Conservation (phyloP, 805 yeast genomes). For the Groenewaldozyma tartarivorans region DNA sequence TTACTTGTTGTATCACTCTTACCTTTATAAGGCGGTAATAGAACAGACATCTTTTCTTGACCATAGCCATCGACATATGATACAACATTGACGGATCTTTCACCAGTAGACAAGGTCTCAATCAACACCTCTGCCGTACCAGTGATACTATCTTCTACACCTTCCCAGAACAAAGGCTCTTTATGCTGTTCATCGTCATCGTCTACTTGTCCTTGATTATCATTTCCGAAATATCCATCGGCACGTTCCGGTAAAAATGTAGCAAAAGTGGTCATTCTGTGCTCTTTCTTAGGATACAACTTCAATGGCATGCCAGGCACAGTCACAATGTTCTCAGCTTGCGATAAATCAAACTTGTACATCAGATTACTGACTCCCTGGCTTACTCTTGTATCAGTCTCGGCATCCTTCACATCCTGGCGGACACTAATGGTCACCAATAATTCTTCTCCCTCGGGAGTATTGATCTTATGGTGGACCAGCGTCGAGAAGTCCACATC, state of each 20-base stretch:
- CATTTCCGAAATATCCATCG: constrained; percentile 8
- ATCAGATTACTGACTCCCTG: constrained; percentile 9
- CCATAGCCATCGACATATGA: background rate
- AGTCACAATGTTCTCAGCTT: constrained; percentile 7
- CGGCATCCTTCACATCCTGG: constrained; percentile 1
- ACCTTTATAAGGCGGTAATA: background rate
- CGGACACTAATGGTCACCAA: background rate
- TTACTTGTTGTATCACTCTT: background rate
- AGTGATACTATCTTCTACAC: constrained; percentile 2
- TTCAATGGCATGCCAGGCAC: constrained; percentile 15
- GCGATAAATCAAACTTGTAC: constrained; percentile 9
- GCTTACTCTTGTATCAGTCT: constrained; percentile 1
- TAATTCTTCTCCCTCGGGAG: background rate
- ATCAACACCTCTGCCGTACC: constrained; percentile 5
- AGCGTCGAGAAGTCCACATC: background rate
- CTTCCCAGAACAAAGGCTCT: constrained; percentile 12
- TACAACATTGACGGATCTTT: constrained; percentile 1
- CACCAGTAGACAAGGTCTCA: constrained; percentile 2
- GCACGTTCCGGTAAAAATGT: constrained; percentile 11
- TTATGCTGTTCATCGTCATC: constrained; percentile 12
- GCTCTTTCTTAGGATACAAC: constrained; percentile 8
- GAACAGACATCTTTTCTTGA: background rate
- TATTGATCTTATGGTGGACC: background rate
- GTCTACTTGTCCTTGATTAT: background rate
- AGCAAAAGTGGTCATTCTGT: constrained; percentile 10